Percentiles rank a stretch among this genome's conserved stretches.
These are phyloP conservation scores for Jacaranda mimosifolia DNA, from an alignment of 257 asterid genomes.

Conservation along the genomic window DNA sequence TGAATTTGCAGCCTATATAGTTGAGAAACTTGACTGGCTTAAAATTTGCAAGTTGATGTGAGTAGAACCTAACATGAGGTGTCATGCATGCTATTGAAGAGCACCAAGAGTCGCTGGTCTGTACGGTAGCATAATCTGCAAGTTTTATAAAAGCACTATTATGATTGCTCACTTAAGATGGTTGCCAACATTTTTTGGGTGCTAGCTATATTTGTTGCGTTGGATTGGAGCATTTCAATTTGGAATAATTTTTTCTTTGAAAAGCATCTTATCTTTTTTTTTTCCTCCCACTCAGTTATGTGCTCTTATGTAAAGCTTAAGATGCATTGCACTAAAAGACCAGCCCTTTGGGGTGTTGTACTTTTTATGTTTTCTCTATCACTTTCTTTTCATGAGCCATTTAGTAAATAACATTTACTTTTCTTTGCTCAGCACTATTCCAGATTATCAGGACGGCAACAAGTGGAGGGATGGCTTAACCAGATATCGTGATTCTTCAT, in stretches of 20 bases:
- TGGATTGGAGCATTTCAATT: neutral
- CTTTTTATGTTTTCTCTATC: too few relatives aligned
- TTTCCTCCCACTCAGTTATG: neutral
- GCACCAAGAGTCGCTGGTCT: neutral
- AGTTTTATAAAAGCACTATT: neutral
- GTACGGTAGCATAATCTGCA: neutral
- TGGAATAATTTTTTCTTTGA: neutral
- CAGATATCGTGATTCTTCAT: neutral
- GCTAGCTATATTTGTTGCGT: neutral
- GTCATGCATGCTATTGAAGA: too few relatives aligned
- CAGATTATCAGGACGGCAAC: conserved; percentile 57
- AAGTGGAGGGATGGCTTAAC: conserved; percentile 49
- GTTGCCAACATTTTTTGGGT: neutral
- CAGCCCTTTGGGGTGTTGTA: neutral
- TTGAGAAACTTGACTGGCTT: too few relatives aligned
- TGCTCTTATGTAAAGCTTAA: neutral
- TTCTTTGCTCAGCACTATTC: conserved; percentile 42
- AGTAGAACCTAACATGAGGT: too few relatives aligned
- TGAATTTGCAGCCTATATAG: too few relatives aligned
- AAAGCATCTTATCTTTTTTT: neutral
- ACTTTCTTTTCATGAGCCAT: neutral
- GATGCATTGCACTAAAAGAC: neutral
- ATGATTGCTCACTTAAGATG: neutral
- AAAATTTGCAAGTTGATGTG: too few relatives aligned
- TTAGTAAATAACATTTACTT: neutral